Evolutionary conservation across 352 stramenopile genomes (phyloP), one percentile per base, ranked within the genome.

Genomic region (Phytopythium chamaehyphon): DNA sequence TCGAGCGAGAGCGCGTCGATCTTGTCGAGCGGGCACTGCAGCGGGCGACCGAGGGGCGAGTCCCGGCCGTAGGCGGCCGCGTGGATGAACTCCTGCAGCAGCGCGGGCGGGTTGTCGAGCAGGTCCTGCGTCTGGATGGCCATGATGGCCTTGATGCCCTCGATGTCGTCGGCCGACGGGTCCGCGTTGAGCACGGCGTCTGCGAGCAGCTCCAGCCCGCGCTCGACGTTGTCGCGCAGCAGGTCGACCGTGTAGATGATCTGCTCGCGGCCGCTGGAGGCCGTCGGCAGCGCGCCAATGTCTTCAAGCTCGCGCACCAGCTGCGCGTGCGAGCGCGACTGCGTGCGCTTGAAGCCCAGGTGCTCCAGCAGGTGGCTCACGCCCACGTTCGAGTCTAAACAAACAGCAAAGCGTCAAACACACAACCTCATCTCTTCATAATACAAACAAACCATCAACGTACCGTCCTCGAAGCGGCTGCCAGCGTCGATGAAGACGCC

Each of bases 181-280:
- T 91, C 61, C 2, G 90, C 81, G 51, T 92, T 79, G 10, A 94
- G 62, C 52, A 98, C 76, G 14, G 85, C 85, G 57, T 97, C 90
- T 2, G 86, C 80, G 16, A 99, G 70, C 50, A 99, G 69, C 55
- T 95, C 77, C 43, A 98, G 74, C 1, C 89, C 95, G 38, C 82
- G 71, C 37, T 88, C 74, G 7, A 98, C 82, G 59, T 98, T 98
- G 59, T 98, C 94, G 38, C 96, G 84, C 39, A 99, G 69, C 40
- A 98, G 69, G 68, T 99, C 96, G 55, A 98, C 88, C 57, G 90
- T 98, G 71, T 98, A 98, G 43, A 98, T 90, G 57, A 98, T 97
- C 75, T 99, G 93, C 64, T 99, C 96, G 43, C 96, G 78, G 31
- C 83, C 88, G 24, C 80, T 88, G 18, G 90, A 96, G 38, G 93